Conservation (phyloP, 805 yeast genomes). For the Wickerhamomyces queroliae region DNA sequence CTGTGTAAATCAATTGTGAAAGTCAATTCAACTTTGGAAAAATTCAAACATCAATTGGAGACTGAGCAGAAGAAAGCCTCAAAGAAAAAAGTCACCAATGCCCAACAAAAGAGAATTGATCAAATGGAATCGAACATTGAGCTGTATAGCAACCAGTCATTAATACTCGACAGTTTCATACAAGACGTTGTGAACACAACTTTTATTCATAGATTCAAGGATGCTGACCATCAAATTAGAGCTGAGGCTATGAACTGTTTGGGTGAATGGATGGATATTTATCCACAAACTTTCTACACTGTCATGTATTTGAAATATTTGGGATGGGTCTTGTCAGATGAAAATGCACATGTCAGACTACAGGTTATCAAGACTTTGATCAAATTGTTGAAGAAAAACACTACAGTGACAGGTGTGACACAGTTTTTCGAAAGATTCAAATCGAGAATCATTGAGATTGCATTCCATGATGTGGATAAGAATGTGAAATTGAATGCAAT, state of each 20-base stretch:
- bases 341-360: slow-evolving; percentile 49
- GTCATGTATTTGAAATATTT: slow-evolving; percentile 67
- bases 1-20: slow-evolving; percentile 44
- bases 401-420: slow-evolving; percentile 56
- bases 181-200: slow-evolving; percentile 62
- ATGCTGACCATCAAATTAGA: slow-evolving; percentile 67
- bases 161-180: slow-evolving; percentile 48
- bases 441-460: slow-evolving; percentile 58
- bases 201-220: slow-evolving; percentile 75
- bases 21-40: slow-evolving; percentile 30
- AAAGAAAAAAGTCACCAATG: slow-evolving; percentile 29
- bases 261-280: slow-evolving; percentile 65
- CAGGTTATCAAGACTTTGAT: slow-evolving; percentile 56
- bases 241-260: slow-evolving; percentile 59
- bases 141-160: slow-evolving; percentile 40
- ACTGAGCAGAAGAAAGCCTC: slow-evolving; percentile 19
- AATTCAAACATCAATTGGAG: slow-evolving; percentile 30
- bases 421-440: slow-evolving; percentile 77
- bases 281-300: slow-evolving; percentile 68
- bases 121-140: slow-evolving; percentile 38
- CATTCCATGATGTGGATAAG: slow-evolving; percentile 46
- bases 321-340: slow-evolving; percentile 84
- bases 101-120: slow-evolving; percentile 36
- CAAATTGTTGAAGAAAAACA: slow-evolving; percentile 39
- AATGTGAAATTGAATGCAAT: slow-evolving; percentile 49